Percentiles rank a stretch among this genome's conserved stretches.
Evolutionary conservation across 768 basidiomycete genomes (phyloP).

Genomic region (Mycena filopes): DNA sequence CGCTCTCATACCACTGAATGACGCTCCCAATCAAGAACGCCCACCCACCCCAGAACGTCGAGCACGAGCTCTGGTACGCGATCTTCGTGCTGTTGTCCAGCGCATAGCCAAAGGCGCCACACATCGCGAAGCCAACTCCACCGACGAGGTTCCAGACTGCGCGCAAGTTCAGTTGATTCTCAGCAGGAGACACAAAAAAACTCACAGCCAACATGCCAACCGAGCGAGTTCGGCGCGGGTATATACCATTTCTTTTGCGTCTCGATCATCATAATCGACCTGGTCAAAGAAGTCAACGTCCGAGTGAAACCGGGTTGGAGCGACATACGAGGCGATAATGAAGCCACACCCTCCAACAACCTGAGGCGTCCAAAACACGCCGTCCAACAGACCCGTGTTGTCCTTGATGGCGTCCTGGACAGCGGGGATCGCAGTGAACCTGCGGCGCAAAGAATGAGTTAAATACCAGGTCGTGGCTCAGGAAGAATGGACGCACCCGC

Average conservation of each 20-base stretch:
- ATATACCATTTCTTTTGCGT: conserved; percentile 66
- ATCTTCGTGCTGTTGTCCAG: conserved; percentile 41
- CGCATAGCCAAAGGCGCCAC: conserved; percentile 66
- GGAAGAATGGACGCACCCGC: conserved; percentile 52
- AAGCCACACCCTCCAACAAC: conserved; percentile 71
- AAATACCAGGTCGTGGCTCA: too few relatives aligned
- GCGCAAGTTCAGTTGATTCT: neutral
- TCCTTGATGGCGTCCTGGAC: conserved; percentile 46
- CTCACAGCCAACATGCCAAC: conserved; percentile 65
- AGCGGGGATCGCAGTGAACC: conserved; percentile 49
- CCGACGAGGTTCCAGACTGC: conserved; percentile 71
- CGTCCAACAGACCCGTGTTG: conserved; percentile 48
- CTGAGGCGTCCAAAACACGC: conserved; percentile 71
- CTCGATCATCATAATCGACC: conserved; percentile 62
- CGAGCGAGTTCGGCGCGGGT: conserved; percentile 54
- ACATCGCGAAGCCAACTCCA: conserved; percentile 65
- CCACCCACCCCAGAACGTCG: conserved; percentile 71
- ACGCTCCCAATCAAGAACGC: conserved; percentile 70
- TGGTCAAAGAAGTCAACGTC: conserved; percentile 14
- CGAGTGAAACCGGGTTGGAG: neutral
- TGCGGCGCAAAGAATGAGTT: conserved; percentile 23
- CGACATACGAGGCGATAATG: conserved; percentile 55
- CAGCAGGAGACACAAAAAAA: neutral
- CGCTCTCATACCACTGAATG: conserved; percentile 64
- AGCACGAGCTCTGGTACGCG: conserved; percentile 62